Conservation (phyloP, 2,329 filamentous ascomycete species). For the Fusarium subtropicale region DNA sequence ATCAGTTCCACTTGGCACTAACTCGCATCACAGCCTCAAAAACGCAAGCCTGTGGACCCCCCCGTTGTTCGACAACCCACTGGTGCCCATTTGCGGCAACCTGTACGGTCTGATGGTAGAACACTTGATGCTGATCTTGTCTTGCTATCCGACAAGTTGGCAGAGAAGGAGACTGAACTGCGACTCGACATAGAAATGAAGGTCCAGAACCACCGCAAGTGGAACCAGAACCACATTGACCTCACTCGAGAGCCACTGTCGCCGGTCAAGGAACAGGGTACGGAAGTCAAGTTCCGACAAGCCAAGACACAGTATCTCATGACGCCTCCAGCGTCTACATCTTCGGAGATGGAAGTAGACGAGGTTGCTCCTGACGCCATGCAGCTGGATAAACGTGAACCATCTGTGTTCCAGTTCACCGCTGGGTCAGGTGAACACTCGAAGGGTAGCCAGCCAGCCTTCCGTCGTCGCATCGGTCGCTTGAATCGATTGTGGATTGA, state of each 20-base stretch:
- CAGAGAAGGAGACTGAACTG: slow-evolving; percentile 85
- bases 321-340: slow-evolving; percentile 70
- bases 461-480: slow-evolving; percentile 85
- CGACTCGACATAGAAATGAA: slow-evolving; percentile 86
- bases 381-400: slow-evolving; percentile 51
- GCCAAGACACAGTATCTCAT: slow-evolving; percentile 78
- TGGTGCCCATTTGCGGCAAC: slow-evolving; percentile 74
- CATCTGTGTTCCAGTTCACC: slow-evolving; percentile 60
- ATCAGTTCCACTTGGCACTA: slow-evolving; percentile 45
- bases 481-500: slow-evolving; percentile 90
- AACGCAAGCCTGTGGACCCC: slow-evolving; percentile 73
- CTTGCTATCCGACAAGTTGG: slow-evolving; percentile 78
- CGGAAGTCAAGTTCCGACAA: slow-evolving; percentile 74
- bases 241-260: slow-evolving; percentile 87
- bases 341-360: slow-evolving; percentile 69
- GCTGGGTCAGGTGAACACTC: slow-evolving; percentile 56
- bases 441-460: slow-evolving; percentile 69
- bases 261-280: slow-evolving; percentile 74
- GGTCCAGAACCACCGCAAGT: slow-evolving; percentile 87
- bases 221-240: slow-evolving; percentile 92
- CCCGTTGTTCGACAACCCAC: slow-evolving; percentile 71
- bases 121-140: slow-evolving; percentile 82
- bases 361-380: slow-evolving; percentile 60
- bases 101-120: slow-evolving; percentile 76
- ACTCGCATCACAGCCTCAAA: slow-evolving; percentile 70